Base-by-base conservation (phyloP, 2,329 filamentous ascomycete species). In the Xylaria sp. region DNA sequence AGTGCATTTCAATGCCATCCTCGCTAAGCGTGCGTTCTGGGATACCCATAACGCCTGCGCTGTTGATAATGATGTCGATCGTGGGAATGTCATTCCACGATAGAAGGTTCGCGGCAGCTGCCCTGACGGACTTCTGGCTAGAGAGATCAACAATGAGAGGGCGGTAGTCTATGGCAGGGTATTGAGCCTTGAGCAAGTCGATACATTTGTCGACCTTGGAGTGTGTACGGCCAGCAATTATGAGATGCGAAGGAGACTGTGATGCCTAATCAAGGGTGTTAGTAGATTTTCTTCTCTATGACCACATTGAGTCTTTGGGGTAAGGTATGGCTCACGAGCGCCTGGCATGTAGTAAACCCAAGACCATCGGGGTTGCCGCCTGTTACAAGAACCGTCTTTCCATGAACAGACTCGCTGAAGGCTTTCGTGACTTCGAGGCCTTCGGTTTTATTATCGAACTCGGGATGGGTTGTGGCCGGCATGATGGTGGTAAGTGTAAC, bases 1-100 rank as follows among this genome's bases (percentile, higher is more conserved):
- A 81, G 63, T 83, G 81, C 60, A 75, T 73, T 73, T 84, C 82
- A 54, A 80, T 75, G 0, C 82, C 82, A 3, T 83, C 81, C 3
- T 74, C 68, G 9, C 76, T 79, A n/a, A 77, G 67, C 2, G 73
- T 75, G 45, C 77, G 77, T 4, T 79, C 74, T 11, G 67, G 68
- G n/a, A 77, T 29, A 0, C 72, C 78, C 77, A 81, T 82, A 36
- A 83, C 71, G 13, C 77, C 82, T 0, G 83, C 83, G 58, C 81
- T 85, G 67, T 83, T 82, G 59, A 85, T 73, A 1, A 85, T 59
- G 31, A 84, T 77, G 56, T 82, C 78, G 31, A 83, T 69, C 11
- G 65, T 63, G 1, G 74, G 75, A 11, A 81, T 72, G 36, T 79
- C 77, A 5, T 73, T 61, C 73, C 79, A 79, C 3, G 72, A 71